Evolutionary conservation across 2,329 filamentous ascomycete species (phyloP).

Genomic region (Fonsecaea nubica): DNA sequence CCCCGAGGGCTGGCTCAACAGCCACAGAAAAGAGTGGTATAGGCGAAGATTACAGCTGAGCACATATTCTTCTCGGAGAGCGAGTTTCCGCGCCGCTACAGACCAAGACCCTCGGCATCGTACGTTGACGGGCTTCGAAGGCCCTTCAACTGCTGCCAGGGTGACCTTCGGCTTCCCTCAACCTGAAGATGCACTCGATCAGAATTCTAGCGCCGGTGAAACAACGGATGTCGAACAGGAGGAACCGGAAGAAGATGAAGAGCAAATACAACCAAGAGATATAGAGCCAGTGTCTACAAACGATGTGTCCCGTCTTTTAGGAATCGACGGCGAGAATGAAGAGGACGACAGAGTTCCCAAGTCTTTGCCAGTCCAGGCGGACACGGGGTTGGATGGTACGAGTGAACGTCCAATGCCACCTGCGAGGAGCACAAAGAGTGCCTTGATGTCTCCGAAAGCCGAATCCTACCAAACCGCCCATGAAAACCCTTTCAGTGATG

Average conservation of each 20-base stretch:
- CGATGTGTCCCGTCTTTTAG: conserved; percentile 23
- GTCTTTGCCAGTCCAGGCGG: conserved; percentile 23
- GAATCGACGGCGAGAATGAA: conserved; percentile 23
- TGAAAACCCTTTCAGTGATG: conserved; percentile 15
- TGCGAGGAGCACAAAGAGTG: conserved; percentile 1
- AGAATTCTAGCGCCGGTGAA: conserved; percentile 23
- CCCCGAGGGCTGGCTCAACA: conserved; percentile 69
- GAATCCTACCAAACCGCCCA: conserved; percentile 28
- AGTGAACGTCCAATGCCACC: conserved; percentile 3
- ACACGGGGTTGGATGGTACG: conserved; percentile 25
- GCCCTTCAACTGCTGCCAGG: conserved; percentile 41
- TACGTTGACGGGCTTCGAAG: conserved; percentile 43
- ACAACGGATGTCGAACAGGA: conserved; percentile 24
- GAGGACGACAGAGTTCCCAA: conserved; percentile 17
- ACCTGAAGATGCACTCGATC: conserved; percentile 43
- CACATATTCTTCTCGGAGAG: conserved; percentile 55
- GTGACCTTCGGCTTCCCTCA: conserved; percentile 46
- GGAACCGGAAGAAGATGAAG: conserved; percentile 24
- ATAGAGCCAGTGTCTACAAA: conserved; percentile 38
- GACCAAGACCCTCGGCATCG: conserved; percentile 52
- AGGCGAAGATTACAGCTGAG: conserved; percentile 52
- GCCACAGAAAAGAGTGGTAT: conserved; percentile 69
- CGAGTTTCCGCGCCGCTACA: conserved; percentile 60
- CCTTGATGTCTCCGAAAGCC: conserved; percentile 17
- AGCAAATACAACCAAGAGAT: conserved; percentile 27